Percentiles rank a stretch among this genome's conserved stretches.
Evolutionary conservation across 2,329 filamentous ascomycete species (phyloP).

Genomic region (Colletotrichum plurivorum): DNA sequence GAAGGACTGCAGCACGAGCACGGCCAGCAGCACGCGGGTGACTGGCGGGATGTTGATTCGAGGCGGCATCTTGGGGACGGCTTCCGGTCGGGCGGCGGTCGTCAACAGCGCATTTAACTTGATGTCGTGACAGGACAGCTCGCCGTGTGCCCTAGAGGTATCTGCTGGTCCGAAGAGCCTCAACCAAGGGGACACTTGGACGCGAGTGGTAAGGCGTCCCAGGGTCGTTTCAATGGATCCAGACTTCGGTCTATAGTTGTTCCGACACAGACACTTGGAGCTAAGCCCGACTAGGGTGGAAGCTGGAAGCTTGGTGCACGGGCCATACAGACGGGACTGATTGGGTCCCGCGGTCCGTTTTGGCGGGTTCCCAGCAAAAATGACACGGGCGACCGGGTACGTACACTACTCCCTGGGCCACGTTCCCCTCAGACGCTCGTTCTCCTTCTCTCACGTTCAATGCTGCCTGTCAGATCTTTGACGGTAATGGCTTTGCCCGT

Average conservation of each 20-base stretch:
- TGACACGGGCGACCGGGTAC: conserved; percentile 26
- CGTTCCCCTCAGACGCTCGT: conserved; percentile 8
- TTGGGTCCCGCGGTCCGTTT: conserved; percentile 29
- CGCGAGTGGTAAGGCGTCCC: conserved; percentile 29
- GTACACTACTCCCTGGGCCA: conserved; percentile 7
- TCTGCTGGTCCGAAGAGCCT: conserved; percentile 17
- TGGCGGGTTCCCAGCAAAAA: conserved; percentile 30
- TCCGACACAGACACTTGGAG: background rate
- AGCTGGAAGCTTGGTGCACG: conserved; percentile 31
- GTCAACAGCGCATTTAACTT: conserved; percentile 37
- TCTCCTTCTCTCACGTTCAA: conserved; percentile 10
- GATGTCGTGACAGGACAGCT: conserved; percentile 32
- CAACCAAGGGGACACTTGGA: conserved; percentile 32
- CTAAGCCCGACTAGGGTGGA: conserved; percentile 13
- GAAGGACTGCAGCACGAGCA: conserved; percentile 82
- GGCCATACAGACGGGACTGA: conserved; percentile 25
- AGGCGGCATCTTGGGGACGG: conserved; percentile 74
- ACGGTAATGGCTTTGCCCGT: background rate
- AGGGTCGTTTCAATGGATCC: conserved; percentile 32
- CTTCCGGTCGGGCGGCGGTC: conserved; percentile 33
- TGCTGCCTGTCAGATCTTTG: conserved; percentile 5
- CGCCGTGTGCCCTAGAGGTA: conserved; percentile 30
- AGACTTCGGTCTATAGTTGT: conserved; percentile 2
- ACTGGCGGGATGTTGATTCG: conserved; percentile 94
- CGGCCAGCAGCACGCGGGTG: conserved; percentile 84